Base-by-base conservation (phyloP, 257 asterid species). In the Leonotis leonurus region DNA sequence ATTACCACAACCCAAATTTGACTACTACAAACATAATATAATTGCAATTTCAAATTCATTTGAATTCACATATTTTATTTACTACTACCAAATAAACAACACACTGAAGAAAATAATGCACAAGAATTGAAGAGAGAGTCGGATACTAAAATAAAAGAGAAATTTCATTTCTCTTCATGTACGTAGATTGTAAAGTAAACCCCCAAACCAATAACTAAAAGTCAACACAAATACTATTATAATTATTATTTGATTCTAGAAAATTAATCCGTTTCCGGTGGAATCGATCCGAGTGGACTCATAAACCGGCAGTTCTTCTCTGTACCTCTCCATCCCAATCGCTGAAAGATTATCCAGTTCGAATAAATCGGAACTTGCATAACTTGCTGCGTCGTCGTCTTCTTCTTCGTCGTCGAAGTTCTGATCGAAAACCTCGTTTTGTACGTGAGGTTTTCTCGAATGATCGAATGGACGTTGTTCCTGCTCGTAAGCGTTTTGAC, bases 151-250 rank as follows among this genome's bases (percentile, higher is more conserved):
- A n/a, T n/a, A n/a, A n/a, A n/a, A n/a, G n/a, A n/a, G n/a, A n/a
- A n/a, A n/a, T n/a, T n/a, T n/a, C n/a, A n/a, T n/a, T n/a, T n/a
- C n/a, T n/a, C n/a, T n/a, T n/a, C n/a, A 56, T 64, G 72, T n/a
- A n/a, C n/a, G n/a, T n/a, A n/a, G n/a, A n/a, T n/a, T n/a, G n/a
- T n/a, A n/a, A n/a, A n/a, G n/a, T 80, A 78, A 80, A 76, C 82
- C 90, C 89, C 90, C 85, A 82, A 76, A 70, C 88, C 93, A 82
- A 82, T 82, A 71, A 83, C n/a, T n/a, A n/a, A n/a, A n/a, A n/a
- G n/a, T n/a, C n/a, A n/a, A n/a, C n/a, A n/a, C n/a, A n/a, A n/a
- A n/a, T n/a, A n/a, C n/a, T n/a, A n/a, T n/a, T n/a, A n/a, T 54
- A 29, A 11, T 4, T 32, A 24, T n/a, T 43, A 46, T 16, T n/a